Percentiles rank a stretch among this genome's conserved stretches.
Evolutionary conservation across 306 rosid genomes (phyloP).

Genomic region (Pueraria montana): DNA sequence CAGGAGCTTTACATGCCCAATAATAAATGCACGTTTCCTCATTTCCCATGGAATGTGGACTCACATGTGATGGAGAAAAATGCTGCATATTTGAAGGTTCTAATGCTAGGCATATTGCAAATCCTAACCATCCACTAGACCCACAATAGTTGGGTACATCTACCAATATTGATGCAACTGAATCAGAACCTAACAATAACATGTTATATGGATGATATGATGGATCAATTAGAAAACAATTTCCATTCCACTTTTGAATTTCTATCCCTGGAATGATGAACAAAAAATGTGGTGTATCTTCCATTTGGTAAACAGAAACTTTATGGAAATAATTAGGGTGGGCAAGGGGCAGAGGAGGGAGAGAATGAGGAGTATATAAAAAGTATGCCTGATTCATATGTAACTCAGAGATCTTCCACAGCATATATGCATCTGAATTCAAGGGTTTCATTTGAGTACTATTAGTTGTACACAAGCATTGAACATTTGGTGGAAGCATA

Average conservation of each 20-base stretch:
- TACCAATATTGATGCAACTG: constrained; percentile 12
- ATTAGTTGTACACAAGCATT: neutral
- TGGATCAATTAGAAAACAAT: neutral
- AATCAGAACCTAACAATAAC: neutral
- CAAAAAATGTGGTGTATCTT: neutral
- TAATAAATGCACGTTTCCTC: constrained; percentile 15
- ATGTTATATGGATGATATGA: constrained; percentile 23
- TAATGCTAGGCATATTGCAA: constrained; percentile 31
- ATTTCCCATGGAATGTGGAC: neutral
- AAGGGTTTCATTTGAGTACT: constrained; percentile 6
- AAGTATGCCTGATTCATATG: neutral
- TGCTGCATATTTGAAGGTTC: constrained; percentile 8
- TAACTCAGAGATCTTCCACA: constrained; percentile 10
- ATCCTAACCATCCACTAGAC: constrained; percentile 34
- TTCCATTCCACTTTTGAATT: constrained; percentile 36
- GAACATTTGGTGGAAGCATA: constrained; percentile 37
- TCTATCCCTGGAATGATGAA: constrained; percentile 9
- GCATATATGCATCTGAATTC: constrained; percentile 20
- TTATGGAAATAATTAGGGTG: constrained; percentile 14
- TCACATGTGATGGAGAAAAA: neutral
- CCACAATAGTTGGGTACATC: neutral
- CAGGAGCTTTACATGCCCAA: constrained; percentile 29
- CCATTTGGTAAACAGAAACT: constrained; percentile 16
- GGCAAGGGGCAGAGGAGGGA: neutral
- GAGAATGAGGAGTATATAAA: constrained; percentile 9